Conservation (phyloP, 805 yeast genomes). For the Candida railenensis region DNA sequence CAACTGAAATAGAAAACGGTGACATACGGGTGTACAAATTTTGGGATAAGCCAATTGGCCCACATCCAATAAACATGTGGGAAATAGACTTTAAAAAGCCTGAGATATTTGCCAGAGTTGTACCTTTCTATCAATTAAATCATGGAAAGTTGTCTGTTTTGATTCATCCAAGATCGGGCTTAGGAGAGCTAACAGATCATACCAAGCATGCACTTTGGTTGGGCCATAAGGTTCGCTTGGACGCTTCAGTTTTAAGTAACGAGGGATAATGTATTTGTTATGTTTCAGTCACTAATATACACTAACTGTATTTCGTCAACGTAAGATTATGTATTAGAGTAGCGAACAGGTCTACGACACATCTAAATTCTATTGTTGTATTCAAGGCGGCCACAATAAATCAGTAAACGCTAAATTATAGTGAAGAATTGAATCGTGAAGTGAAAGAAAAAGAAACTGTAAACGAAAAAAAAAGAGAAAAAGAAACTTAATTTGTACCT, state of each 20-base stretch:
- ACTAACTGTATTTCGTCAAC: neutral
- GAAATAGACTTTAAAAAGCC: slow-evolving; percentile 53
- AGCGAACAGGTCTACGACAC: too few relatives aligned
- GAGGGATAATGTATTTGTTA: too few relatives aligned
- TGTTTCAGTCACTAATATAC: neutral
- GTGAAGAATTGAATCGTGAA: too few relatives aligned
- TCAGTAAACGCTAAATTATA: too few relatives aligned
- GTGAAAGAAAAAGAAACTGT: neutral
- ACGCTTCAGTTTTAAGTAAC: slow-evolving; percentile 10
- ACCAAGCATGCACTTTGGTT: slow-evolving; percentile 58
- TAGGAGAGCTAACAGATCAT: slow-evolving; percentile 47
- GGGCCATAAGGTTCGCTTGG: slow-evolving; percentile 41
- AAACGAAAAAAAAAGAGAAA: neutral
- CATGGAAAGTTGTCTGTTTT: slow-evolving; percentile 53
- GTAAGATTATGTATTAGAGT: too few relatives aligned
- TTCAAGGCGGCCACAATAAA: too few relatives aligned
- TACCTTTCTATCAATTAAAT: slow-evolving; percentile 52
- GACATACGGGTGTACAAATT: slow-evolving; percentile 42
- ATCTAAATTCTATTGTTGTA: too few relatives aligned
- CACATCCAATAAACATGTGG: slow-evolving; percentile 60
- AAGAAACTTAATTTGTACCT: neutral
- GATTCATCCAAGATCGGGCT: slow-evolving; percentile 50
- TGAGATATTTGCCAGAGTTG: slow-evolving; percentile 40
- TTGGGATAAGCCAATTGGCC: slow-evolving; percentile 53
- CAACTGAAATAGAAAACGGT: slow-evolving; percentile 40